Evolutionary conservation across 192 early-diverging fungal species (phyloP).

Genomic region (Coemansia sp.): DNA sequence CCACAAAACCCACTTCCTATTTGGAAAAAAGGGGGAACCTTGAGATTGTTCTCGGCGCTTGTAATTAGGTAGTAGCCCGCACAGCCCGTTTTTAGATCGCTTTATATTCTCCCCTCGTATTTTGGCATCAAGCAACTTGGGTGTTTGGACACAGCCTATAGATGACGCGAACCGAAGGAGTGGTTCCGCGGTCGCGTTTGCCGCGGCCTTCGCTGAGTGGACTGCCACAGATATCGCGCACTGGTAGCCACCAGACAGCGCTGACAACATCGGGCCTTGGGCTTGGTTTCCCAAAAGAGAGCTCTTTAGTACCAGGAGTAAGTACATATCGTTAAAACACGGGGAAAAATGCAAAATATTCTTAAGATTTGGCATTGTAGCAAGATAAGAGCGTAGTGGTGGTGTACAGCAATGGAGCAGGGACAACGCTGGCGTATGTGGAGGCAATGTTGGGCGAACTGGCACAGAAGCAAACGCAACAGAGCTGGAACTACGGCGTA

Average conservation of each 20-base stretch:
- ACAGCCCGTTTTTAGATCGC: too few relatives aligned
- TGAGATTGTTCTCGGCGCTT: background rate
- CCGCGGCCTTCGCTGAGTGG: slow-evolving; percentile 22
- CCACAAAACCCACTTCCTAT: too few relatives aligned
- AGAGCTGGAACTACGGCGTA: slow-evolving; percentile 30
- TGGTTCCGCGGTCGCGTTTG: slow-evolving; percentile 21
- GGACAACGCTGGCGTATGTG: slow-evolving; percentile 35
- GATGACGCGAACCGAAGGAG: too few relatives aligned
- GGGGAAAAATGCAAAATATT: too few relatives aligned
- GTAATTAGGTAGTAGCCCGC: background rate
- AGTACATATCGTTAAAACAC: background rate
- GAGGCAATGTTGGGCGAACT: slow-evolving; percentile 45
- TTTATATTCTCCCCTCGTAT: too few relatives aligned
- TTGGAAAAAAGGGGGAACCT: too few relatives aligned
- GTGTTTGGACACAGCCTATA: too few relatives aligned
- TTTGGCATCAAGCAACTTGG: too few relatives aligned
- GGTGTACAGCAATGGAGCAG: slow-evolving; percentile 18
- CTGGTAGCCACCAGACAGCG: slow-evolving; percentile 21
- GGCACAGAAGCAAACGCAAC: slow-evolving; percentile 7
- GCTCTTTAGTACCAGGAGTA: slow-evolving; percentile 17
- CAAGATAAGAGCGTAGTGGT: slow-evolving; percentile 25
- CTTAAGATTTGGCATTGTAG: slow-evolving; percentile 11
- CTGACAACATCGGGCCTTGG: slow-evolving; percentile 10
- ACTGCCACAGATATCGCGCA: slow-evolving; percentile 12
- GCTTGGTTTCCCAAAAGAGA: slow-evolving; percentile 9